These are phyloP conservation scores for Leccinellum luteum DNA, from an alignment of 768 basidiomycete genomes.

Conservation along the genomic window DNA sequence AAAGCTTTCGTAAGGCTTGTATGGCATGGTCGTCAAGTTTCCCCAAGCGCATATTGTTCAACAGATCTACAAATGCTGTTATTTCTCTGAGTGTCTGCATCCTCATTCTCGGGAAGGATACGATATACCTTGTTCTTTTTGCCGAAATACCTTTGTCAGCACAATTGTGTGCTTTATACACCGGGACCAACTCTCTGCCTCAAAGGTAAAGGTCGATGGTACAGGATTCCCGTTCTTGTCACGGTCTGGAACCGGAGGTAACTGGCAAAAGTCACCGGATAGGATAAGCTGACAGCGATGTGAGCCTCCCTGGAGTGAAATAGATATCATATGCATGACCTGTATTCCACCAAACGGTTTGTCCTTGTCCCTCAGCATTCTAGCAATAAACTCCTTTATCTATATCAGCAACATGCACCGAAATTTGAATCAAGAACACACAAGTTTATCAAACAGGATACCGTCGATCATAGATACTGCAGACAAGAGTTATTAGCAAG, in stretches of 20 bases:
- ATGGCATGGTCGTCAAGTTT: conserved; percentile 43
- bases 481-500: not conserved
- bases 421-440: conserved; percentile 33
- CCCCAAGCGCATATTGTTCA: conserved; percentile 87
- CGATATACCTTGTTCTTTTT: conserved; percentile 69
- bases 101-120: not conserved
- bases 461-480: conserved; percentile 91
- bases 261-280: conserved; percentile 89
- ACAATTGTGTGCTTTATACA: conserved; percentile 57
- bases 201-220: conserved; percentile 69
- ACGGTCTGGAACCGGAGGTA: conserved; percentile 72
- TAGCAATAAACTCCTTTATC: conserved; percentile 59
- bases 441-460: conserved; percentile 76
- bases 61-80: conserved; percentile 74
- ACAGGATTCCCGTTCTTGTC: conserved; percentile 47
- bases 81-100: not conserved
- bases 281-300: conserved; percentile 58
- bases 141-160: conserved; percentile 79
- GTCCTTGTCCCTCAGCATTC: conserved; percentile 47
- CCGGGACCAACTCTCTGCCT: conserved; percentile 67
- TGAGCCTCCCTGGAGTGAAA: not conserved
- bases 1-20: conserved; percentile 51
- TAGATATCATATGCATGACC: conserved; percentile 35
- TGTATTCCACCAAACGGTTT: conserved; percentile 86
- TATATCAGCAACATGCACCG: conserved; percentile 32